These are phyloP conservation scores for Fusarium sp. DNA, from an alignment of 2,329 filamentous ascomycete species.

Conservation along the genomic window DNA sequence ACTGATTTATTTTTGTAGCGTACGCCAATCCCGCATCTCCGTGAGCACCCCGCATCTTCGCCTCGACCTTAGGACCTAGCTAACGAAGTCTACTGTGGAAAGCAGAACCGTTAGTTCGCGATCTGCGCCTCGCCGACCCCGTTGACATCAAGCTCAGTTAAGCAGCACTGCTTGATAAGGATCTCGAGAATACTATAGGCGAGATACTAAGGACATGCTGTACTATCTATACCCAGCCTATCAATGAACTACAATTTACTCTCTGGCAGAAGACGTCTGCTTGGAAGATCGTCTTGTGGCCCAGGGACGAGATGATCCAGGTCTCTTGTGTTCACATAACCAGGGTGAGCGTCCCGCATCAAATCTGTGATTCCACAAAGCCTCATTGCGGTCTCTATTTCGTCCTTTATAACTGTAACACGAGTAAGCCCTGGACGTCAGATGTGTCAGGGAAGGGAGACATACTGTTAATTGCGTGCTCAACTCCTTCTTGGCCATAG, in stretches of 20 bases:
- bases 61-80: fast-evolving
- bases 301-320: background rate
- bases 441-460: background rate
- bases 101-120: background rate
- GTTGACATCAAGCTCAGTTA: background rate
- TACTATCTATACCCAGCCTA: fast-evolving
- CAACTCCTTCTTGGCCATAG: background rate
- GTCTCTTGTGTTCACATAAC: background rate
- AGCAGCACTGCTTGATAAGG: too few species aligned
- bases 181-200: too few species aligned
- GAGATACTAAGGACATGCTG: background rate
- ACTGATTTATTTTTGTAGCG: background rate
- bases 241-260: background rate
- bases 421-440: background rate
- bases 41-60: background rate
- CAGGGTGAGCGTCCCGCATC: background rate
- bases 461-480: background rate
- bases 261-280: background rate
- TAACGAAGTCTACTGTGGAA: fast-evolving
- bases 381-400: background rate
- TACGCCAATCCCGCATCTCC: background rate
- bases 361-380: background rate
- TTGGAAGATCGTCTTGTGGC: background rate
- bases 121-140: fast-evolving
- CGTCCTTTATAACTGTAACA: background rate